phyloP scores from a whole-genome alignment of 176 grass and related monocot genomes.

The Lolium multiflorum region DNA sequence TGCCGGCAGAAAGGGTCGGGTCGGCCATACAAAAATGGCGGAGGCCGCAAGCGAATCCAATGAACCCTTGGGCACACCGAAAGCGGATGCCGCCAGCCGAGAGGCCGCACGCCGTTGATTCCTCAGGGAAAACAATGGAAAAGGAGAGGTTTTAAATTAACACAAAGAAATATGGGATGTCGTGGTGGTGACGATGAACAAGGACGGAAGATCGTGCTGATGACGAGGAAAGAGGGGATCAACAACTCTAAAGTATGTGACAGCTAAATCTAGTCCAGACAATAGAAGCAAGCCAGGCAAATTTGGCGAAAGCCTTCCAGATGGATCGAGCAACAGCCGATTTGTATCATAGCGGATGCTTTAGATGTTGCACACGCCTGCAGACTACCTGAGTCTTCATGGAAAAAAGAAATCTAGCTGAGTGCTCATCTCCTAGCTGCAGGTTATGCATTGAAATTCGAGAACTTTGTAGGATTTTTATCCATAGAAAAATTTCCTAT shows the following conservation, averaged over 20 bases:
- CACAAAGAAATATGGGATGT: background rate
- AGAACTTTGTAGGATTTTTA: no score
- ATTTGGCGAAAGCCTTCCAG: conserved; percentile 23
- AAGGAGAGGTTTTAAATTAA: no score
- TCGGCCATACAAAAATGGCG: conserved; percentile 32
- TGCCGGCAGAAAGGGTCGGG: conserved; percentile 21
- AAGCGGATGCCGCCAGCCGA: conserved; percentile 12
- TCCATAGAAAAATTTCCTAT: no score
- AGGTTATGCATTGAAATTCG: no score
- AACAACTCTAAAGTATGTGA: conserved; percentile 11
- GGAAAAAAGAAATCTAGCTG: background rate
- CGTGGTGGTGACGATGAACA: conserved; percentile 12
- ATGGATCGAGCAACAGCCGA: conserved; percentile 15
- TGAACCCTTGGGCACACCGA: conserved; percentile 46
- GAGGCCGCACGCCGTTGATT: conserved; percentile 22
- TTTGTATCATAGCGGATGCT: background rate
- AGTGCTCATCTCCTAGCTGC: no score
- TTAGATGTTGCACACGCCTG: background rate
- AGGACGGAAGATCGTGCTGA: background rate
- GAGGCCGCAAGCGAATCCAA: background rate
- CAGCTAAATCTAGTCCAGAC: conserved; percentile 18
- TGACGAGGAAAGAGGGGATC: conserved; percentile 26
- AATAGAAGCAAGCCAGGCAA: background rate
- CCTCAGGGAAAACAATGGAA: background rate
- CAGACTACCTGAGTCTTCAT: no score